phyloP scores from a whole-genome alignment of 805 yeast species.

The Ogataea trehalophila region DNA sequence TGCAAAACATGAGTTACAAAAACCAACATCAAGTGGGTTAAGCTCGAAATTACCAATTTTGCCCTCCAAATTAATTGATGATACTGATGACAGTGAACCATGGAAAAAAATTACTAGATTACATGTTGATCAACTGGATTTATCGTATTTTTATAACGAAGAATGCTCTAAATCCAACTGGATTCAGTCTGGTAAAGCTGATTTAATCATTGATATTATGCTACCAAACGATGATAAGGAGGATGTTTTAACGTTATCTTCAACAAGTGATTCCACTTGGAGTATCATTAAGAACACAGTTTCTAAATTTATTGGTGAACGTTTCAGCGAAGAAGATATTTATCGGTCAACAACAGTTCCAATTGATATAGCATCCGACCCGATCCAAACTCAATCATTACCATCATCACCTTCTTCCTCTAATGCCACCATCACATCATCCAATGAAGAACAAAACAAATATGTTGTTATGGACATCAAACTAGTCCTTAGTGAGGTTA shows the following conservation, averaged over 20 bases:
- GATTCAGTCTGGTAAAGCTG: slow-evolving; percentile 68
- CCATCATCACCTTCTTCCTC: neutral
- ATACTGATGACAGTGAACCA: slow-evolving; percentile 31
- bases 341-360: neutral
- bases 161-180: slow-evolving; percentile 53
- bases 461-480: slow-evolving; percentile 68
- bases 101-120: slow-evolving; percentile 50
- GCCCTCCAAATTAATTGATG: slow-evolving; percentile 18
- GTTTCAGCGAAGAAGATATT: neutral
- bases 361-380: neutral
- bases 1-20: no score
- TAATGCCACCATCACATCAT: slow-evolving; percentile 6
- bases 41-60: slow-evolving; percentile 4
- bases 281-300: slow-evolving; percentile 4
- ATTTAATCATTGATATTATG: slow-evolving; percentile 66
- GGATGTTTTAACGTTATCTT: slow-evolving; percentile 16
- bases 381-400: neutral
- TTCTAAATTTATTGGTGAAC: slow-evolving; percentile 1
- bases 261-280: slow-evolving; percentile 9
- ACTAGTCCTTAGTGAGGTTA: slow-evolving; percentile 57
- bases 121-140: slow-evolving; percentile 34
- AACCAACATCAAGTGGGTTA: neutral
- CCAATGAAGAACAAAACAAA: slow-evolving; percentile 30
- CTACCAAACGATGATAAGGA: slow-evolving; percentile 48
- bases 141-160: slow-evolving; percentile 23